These are phyloP conservation scores for Tulasnella sp. DNA, from an alignment of 768 basidiomycete genomes.

Conservation along the genomic window DNA sequence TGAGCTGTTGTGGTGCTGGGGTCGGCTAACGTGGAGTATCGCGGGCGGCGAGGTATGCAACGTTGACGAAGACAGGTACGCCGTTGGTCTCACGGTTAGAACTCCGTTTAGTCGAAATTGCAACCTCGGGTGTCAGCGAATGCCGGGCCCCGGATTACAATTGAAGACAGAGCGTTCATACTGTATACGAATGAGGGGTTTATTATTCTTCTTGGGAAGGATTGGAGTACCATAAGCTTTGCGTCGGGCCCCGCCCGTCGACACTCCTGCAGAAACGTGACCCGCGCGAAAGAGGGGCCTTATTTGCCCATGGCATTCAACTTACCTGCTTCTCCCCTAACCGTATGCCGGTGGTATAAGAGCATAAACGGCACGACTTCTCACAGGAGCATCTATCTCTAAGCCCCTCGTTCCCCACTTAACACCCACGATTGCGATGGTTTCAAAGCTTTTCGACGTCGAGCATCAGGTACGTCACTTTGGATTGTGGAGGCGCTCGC, in stretches of 20 bases:
- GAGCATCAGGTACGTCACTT: constrained; percentile 46
- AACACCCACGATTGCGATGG: neutral
- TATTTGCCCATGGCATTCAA: too few species aligned
- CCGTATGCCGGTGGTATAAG: neutral
- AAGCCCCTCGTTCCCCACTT: neutral
- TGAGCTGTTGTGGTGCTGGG: neutral
- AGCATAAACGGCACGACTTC: neutral
- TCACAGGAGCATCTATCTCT: neutral
- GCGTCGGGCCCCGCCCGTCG: too few species aligned
- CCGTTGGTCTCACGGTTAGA: neutral
- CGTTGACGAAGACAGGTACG: constrained; percentile 1
- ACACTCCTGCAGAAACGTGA: too few species aligned
- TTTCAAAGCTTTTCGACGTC: constrained; percentile 43
- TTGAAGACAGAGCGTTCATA: neutral
- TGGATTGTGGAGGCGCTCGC: neutral
- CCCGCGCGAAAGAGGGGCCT: too few species aligned
- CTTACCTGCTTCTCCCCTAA: neutral
- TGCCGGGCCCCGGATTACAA: neutral
- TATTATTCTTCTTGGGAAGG: too few species aligned
- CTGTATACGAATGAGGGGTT: neutral
- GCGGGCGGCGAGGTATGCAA: neutral
- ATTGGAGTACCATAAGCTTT: too few species aligned
- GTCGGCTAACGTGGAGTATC: neutral
- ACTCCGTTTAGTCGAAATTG: neutral
- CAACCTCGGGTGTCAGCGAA: constrained; percentile 3